These are phyloP conservation scores for Bimuria novae-zelandiae DNA, from an alignment of 2,329 filamentous ascomycete genomes.

Conservation along the genomic window DNA sequence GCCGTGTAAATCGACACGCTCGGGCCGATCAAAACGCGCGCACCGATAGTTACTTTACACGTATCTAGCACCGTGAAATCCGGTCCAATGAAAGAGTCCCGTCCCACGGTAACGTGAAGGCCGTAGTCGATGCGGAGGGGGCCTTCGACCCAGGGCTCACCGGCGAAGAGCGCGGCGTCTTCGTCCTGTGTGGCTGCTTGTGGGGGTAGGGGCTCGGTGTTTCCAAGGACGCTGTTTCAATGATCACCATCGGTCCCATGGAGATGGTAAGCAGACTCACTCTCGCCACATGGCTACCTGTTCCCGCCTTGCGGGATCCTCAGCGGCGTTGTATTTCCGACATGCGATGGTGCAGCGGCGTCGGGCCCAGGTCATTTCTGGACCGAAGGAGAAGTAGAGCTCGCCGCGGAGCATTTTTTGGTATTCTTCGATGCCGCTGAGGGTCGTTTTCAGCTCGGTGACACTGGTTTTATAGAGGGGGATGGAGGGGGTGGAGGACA, in stretches of 20 bases:
- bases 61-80: conserved; percentile 5
- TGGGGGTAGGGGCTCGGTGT: conserved; percentile 3
- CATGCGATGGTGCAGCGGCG: conserved; percentile 5
- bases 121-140: conserved; percentile 6
- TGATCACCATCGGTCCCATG: background rate
- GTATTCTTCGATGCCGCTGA: conserved; percentile 3
- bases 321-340: conserved; percentile 6
- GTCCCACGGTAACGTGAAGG: background rate
- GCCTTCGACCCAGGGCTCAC: conserved; percentile 5
- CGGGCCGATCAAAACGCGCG: conserved; percentile 8
- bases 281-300: conserved; percentile 9
- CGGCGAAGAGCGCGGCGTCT: conserved; percentile 2
- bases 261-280: background rate
- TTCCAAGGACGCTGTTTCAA: background rate
- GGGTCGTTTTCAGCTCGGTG: background rate
- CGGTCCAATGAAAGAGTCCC: conserved; percentile 2
- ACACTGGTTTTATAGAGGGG: background rate
- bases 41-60: conserved; percentile 9
- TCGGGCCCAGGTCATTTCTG: conserved; percentile 5
- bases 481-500: background rate
- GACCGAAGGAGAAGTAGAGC: conserved; percentile 6
- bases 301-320: conserved; percentile 4
- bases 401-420: conserved; percentile 5
- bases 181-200: background rate
- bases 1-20: conserved; percentile 5